Base-by-base conservation (phyloP, 1,284 basidiomycete species). In the Ceratobasidium sp. region DNA sequence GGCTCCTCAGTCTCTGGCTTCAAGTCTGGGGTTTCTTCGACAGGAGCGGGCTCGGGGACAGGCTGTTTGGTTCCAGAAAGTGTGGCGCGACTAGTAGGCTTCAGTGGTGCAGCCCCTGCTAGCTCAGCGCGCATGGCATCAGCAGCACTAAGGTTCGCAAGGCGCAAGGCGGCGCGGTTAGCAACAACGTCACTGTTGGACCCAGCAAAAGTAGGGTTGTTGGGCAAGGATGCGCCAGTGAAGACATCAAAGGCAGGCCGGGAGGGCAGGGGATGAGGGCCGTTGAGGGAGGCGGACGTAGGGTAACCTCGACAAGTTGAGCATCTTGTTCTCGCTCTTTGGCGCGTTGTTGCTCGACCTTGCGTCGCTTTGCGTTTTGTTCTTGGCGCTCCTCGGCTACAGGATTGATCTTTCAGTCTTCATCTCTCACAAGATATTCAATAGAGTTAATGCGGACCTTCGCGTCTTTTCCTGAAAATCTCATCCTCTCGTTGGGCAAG, bases 71-170 rank as follows among this genome's bases (percentile, higher is more conserved):
- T 32, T 27, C 49, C 38, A 17, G 50, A 40, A n/a, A 54, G 27
- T 4, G 49, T 65, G 12, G 62, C 62, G 2, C 49, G 47, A 20
- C 62, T 65, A 32, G 62, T 53, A 5, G 62, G 50, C 31, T 53
- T 65, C 82, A 73, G 56, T 64, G 88, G 87, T 64, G 83, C 76
- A 65, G 87, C 79, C 42, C 89, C 89, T 71, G 87, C 86, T 73
- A 99, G 80, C 79, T 98, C 93, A 60, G 94, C 95, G 80, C 94
- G 96, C 74, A 99, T 83, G 77, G 90, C 87, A 77, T 98, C 93
- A 69, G 95, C 96, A 50, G 96, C 96, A 80, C 88, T 93, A 85
- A 98, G 87, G 77, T 99, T 98, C 15, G 96, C 96, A 86, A 97
- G 90, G 69, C 96, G 87, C 73, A 96, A 94, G 25, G 92, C 92